phyloP scores from a whole-genome alignment of 345 rosid species.

The Geranium rotundifolium region DNA sequence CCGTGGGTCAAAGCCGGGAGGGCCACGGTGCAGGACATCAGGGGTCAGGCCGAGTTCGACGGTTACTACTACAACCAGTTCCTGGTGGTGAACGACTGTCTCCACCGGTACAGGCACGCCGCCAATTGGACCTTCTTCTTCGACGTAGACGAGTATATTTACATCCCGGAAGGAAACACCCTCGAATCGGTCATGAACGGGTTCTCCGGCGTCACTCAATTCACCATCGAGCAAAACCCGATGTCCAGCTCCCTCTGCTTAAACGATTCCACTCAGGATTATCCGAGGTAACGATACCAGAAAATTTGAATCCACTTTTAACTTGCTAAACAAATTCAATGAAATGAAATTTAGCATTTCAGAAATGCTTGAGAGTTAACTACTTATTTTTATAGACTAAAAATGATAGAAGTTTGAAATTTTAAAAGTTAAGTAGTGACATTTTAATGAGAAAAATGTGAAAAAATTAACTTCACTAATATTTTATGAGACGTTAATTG shows the following conservation, averaged over 20 bases:
- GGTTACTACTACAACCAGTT: constrained; percentile 86
- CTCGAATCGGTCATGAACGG: constrained; percentile 47
- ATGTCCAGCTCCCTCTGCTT: constrained; percentile 76
- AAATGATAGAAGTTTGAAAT: too few species aligned
- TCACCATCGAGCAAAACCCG: constrained; percentile 87
- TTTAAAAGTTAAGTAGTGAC: too few species aligned
- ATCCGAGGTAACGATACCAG: constrained; percentile 33
- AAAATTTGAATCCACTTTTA: too few species aligned
- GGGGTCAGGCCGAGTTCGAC: constrained; percentile 50
- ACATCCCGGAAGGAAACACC: constrained; percentile 41
- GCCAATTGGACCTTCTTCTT: constrained; percentile 84
- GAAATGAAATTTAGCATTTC: too few species aligned
- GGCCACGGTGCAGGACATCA: constrained; percentile 67
- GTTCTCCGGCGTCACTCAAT: constrained; percentile 57
- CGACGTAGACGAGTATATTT: constrained; percentile 82
- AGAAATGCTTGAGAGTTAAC: too few species aligned
- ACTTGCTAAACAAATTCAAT: not conserved
- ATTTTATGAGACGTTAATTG: not conserved
- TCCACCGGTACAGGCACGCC: constrained; percentile 50
- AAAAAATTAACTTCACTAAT: too few species aligned
- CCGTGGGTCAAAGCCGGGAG: constrained; percentile 74
- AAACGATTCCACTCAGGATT: constrained; percentile 39
- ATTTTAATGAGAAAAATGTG: too few species aligned
- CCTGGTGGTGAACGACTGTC: constrained; percentile 73
- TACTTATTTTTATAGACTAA: too few species aligned